Percentiles rank a stretch among this genome's conserved stretches.
Conservation (phyloP, 2,329 filamentous ascomycete genomes). For the Ilyonectria mors-panacis region DNA sequence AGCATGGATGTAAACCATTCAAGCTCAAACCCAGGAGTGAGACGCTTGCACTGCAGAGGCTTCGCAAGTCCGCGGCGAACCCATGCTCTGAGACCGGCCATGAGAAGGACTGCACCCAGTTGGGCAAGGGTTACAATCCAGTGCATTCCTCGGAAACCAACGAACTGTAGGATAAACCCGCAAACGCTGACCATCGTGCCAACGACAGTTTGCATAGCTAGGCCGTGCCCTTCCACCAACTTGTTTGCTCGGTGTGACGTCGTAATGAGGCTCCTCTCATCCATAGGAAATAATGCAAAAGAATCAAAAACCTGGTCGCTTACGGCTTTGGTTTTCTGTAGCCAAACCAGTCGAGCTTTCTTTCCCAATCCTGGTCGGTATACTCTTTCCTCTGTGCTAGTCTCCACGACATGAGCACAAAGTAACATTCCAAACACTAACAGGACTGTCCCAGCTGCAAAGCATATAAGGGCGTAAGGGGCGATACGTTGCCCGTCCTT, state of each 20-base stretch:
- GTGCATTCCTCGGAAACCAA: slow-evolving; percentile 48
- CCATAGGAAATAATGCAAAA: neutral
- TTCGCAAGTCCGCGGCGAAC: slow-evolving; percentile 38
- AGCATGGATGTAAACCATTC: slow-evolving; percentile 39
- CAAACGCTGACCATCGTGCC: slow-evolving; percentile 37
- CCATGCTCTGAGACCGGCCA: slow-evolving; percentile 44
- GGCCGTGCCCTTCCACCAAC: neutral
- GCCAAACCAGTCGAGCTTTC: neutral
- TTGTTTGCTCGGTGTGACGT: neutral
- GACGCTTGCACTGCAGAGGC: neutral
- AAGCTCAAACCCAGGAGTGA: slow-evolving; percentile 42
- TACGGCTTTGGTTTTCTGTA: neutral
- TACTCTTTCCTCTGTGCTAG: neutral
- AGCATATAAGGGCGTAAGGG: neutral
- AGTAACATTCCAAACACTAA: neutral
- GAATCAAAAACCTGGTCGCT: neutral
- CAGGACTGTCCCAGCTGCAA: neutral
- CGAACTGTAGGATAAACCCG: slow-evolving; percentile 50
- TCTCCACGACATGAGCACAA: neutral
- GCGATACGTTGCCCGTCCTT: fast-evolving
- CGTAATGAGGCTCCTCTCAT: neutral
- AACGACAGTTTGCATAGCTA: neutral
- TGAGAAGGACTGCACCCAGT: slow-evolving; percentile 42
- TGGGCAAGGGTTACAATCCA: slow-evolving; percentile 45
- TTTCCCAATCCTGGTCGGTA: neutral